Conservation (phyloP, 1,139 yeast genomes). For the Candida pseudocylindracea region DNA sequence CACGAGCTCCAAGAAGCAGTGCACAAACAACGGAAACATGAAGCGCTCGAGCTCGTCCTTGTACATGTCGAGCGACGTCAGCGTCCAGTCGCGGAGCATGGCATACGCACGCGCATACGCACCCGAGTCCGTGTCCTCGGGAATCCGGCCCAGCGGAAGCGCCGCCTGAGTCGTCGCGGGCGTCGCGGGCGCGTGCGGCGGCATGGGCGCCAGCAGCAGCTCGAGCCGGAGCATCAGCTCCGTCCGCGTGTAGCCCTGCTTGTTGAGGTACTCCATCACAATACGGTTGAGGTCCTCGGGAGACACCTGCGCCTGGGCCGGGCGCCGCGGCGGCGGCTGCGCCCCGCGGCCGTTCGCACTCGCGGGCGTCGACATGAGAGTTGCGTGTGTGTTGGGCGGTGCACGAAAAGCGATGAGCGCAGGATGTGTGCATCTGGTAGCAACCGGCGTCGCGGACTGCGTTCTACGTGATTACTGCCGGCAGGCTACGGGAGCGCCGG, state of each 20-base stretch:
- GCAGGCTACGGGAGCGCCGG: no score
- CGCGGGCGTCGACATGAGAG: no score
- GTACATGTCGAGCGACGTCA: slow-evolving; percentile 76
- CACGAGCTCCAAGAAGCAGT: slow-evolving; percentile 63
- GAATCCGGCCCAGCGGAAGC: slow-evolving; percentile 18
- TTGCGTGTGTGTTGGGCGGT: no score
- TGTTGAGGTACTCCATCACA: slow-evolving; percentile 77
- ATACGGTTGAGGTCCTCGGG: slow-evolving; percentile 76
- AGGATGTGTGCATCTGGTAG: no score
- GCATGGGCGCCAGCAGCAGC: slow-evolving; percentile 43
- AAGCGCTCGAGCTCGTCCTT: slow-evolving; percentile 72
- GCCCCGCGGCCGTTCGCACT: background rate
- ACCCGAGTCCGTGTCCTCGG: slow-evolving; percentile 36
- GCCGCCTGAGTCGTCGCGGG: slow-evolving; percentile 20
- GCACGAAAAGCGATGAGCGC: no score
- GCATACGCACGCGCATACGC: slow-evolving; percentile 60
- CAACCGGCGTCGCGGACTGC: no score
- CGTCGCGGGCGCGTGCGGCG: slow-evolving; percentile 24
- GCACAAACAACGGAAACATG: slow-evolving; percentile 78
- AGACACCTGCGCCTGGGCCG: slow-evolving; percentile 15
- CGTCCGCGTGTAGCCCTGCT: slow-evolving; percentile 84
- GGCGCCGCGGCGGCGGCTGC: slow-evolving; percentile 1
- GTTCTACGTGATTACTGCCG: no score
- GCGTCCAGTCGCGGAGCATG: slow-evolving; percentile 73
- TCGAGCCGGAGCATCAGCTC: slow-evolving; percentile 89